Base-by-base conservation (phyloP, 1,139 yeast species). In the Suhomyces atakaporum region DNA sequence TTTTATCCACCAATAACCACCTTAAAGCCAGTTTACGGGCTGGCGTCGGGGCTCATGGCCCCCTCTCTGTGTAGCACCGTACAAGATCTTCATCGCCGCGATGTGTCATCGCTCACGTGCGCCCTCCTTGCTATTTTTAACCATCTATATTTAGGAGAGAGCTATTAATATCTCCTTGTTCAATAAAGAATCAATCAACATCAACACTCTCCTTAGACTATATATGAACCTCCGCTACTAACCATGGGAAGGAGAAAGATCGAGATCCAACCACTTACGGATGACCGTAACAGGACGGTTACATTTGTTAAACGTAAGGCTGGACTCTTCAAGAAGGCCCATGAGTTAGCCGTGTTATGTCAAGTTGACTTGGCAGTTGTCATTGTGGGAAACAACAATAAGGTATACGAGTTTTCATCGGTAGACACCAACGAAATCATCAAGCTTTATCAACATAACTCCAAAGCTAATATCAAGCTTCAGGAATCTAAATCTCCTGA, bases 241-340 rank as follows among this genome's bases (percentile, higher is more conserved):
- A 34, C 10, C 20, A 92, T 92, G 98, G 98, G 98, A 35, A 83
- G 98, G 72, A 84, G 97, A 67, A 92, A 92, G 63, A 92, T 92
- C 47, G 95, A 87, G 49, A 92, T 92, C 52, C 82, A 86, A 60
- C 97, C 97, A 31, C 80, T 92, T 43, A 72, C 81, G 5, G 96
- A 92, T 50, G 97, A 90, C 60, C 73, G 97, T 43, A 90, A 89
- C 61, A 66, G 89, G 45, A 81, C 94, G 5, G 90, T 84, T 21
- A 92, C 98, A 0, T 92, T 92, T 60, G 88, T 88, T 46, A 92
- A 92, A 61, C 76, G 98, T 39, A 92, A 90, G 60, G 95, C 96
- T 0, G 98, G 98, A 1, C 69, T 92, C 32, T 90, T 92, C 68
- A 92, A 92, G 58, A 92, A 92, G 61, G 98, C 98, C 1, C 95